Evolutionary conservation across 2,329 filamentous ascomycete species (phyloP), one percentile per base, ranked within the genome.

Genomic region (Calonectria montana): DNA sequence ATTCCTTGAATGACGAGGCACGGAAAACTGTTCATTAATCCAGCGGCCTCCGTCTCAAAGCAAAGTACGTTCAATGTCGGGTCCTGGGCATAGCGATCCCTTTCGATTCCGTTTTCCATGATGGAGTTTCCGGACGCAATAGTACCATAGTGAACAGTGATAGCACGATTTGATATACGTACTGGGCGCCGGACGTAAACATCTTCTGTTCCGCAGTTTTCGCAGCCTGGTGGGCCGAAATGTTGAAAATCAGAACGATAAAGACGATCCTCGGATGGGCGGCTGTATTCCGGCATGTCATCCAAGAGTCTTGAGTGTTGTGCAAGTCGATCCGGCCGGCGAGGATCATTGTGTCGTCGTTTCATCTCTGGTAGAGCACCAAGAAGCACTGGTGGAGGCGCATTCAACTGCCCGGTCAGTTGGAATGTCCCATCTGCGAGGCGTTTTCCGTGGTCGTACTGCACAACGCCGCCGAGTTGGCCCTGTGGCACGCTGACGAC

Each of bases 1-100:
- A 85, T 82, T 1, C 82, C 83, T 15, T 81, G 77, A 29, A 85
- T 81, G 0, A 81, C 76, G 0, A 84, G 55, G 50, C 80, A 83
- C 0, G 80, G 79, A 5, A 82, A 74, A 25, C 8, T 35, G 3
- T 73, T 62, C 57, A 71, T 72, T 2, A 80, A 37, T 0, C 79
- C 79, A 0, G 77, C 79, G 0, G 76, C 77, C 41, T 80, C 78
- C 77, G 78, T 81, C 66, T 81, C 78, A 31, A 80, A 73, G n/a
- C 78, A 79, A 0, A 76, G 21, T 0, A 74, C 65, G 0, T 66
- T 69, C n/a, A 48, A 27, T 10, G 71, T 53, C 1, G 45, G 45
- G n/a, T 65, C 35, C 4, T 69, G 53, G 4, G 76, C 73, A 31
- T 83, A 65, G 1, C 59, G 10, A 61, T 85, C 31, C 23, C 84